A percentile compares a stretch with the other conserved stretches of the same genome.
Conservation (phyloP, 1,284 basidiomycete genomes). For the Farysia itapuensis region DNA sequence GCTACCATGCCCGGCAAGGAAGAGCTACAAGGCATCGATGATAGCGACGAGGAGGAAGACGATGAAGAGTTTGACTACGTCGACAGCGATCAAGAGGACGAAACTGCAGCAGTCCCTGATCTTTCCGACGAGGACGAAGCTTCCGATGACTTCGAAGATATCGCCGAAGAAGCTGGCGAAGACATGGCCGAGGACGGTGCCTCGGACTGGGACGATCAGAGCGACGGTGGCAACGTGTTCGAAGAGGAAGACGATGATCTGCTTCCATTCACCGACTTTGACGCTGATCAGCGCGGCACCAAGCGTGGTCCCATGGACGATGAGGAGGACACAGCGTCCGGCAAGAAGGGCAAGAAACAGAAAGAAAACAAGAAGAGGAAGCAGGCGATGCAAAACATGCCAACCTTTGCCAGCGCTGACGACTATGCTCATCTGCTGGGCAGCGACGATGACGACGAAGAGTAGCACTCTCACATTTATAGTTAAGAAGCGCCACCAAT, state of each 20-base stretch:
- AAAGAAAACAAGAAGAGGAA: slow-evolving; percentile 67
- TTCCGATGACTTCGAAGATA: slow-evolving; percentile 11
- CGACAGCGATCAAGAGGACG: slow-evolving; percentile 22
- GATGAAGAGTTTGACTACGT: slow-evolving; percentile 40
- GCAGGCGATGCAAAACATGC: slow-evolving; percentile 70
- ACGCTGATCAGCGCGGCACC: background rate
- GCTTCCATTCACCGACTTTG: slow-evolving; percentile 48
- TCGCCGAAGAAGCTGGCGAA: slow-evolving; percentile 2
- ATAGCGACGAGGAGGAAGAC: slow-evolving; percentile 32
- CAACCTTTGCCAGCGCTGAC: slow-evolving; percentile 90
- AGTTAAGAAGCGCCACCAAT: background rate
- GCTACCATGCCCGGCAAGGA: slow-evolving; percentile 64
- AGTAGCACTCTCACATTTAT: slow-evolving; percentile 14
- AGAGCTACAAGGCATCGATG: slow-evolving; percentile 63
- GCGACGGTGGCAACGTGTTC: slow-evolving; percentile 43
- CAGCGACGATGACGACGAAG: slow-evolving; percentile 67
- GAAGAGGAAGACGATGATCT: slow-evolving; percentile 58
- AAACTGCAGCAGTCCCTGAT: slow-evolving; percentile 10
- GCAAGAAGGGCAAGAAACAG: slow-evolving; percentile 48
- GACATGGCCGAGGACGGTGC: slow-evolving; percentile 3
- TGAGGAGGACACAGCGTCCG: slow-evolving; percentile 10
- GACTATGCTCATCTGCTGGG: slow-evolving; percentile 87
- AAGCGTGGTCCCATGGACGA: slow-evolving; percentile 1
- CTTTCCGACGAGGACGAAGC: slow-evolving; percentile 37
- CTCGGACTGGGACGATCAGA: slow-evolving; percentile 22